Evolutionary conservation across 2,329 filamentous ascomycete species (phyloP).

Genomic region (Pseudocercospora macadamiae): DNA sequence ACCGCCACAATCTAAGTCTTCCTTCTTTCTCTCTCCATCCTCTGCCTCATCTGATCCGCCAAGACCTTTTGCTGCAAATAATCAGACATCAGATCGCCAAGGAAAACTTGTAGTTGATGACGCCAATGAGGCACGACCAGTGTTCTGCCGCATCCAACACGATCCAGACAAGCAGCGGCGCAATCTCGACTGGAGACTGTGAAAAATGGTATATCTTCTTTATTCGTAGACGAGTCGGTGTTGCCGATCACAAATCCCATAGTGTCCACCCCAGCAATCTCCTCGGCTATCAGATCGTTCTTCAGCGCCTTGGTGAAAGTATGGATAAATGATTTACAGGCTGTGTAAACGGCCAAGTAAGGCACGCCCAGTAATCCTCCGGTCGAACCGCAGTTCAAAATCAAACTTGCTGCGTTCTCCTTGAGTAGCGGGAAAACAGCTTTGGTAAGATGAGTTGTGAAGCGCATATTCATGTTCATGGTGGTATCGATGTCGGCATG

Average conservation of each 20-base stretch:
- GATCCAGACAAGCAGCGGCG: conserved; percentile 4
- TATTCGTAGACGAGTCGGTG: conserved; percentile 6
- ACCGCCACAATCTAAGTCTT: too few species aligned
- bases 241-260: conserved; percentile 10
- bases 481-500: conserved; percentile 42
- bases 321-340: conserved; percentile 49
- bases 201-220: conserved; percentile 7
- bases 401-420: conserved; percentile 44
- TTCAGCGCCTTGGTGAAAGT: conserved; percentile 43
- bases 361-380: conserved; percentile 48
- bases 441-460: conserved; percentile 52
- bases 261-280: neutral
- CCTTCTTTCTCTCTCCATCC: neutral
- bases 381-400: conserved; percentile 55
- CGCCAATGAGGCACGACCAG: conserved; percentile 6
- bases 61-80: neutral
- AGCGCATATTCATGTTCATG: conserved; percentile 52
- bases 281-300: conserved; percentile 5
- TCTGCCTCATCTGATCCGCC: neutral
- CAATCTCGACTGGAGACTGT: conserved; percentile 6
- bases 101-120: neutral
- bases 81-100: neutral
- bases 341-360: conserved; percentile 48
- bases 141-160: neutral
- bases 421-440: conserved; percentile 49